Conservation (phyloP, 2,329 filamentous ascomycete species). For the Escovopsis weberi region DNA sequence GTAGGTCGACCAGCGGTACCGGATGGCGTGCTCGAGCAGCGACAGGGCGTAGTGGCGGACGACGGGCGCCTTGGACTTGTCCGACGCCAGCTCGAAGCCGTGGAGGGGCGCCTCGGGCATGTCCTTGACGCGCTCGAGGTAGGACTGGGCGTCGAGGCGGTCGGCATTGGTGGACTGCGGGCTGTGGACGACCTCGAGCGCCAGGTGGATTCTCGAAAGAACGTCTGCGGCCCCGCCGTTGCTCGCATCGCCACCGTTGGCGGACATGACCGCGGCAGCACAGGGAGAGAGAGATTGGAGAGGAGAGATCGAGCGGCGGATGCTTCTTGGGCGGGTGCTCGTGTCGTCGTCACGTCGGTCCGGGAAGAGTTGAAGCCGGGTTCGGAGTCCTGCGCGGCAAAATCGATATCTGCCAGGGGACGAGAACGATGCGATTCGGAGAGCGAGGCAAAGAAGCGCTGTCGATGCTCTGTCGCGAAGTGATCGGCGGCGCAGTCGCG, state of each 20-base stretch:
- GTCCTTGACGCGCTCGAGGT: conserved; percentile 74
- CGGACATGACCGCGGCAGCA: conserved; percentile 16
- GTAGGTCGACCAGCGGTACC: conserved; percentile 69
- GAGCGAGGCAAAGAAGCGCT: too few relatives aligned
- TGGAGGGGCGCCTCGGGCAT: conserved; percentile 67
- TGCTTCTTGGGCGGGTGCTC: too few relatives aligned
- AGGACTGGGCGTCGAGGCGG: conserved; percentile 69
- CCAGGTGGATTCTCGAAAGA: conserved; percentile 61
- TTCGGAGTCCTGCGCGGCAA: conserved; percentile 3
- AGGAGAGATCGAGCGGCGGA: conserved; percentile 1
- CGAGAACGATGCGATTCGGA: too few relatives aligned
- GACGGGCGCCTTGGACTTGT: conserved; percentile 59
- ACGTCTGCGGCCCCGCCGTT: conserved; percentile 28
- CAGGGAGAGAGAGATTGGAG: neutral
- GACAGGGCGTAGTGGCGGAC: conserved; percentile 91
- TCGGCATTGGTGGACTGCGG: conserved; percentile 66
- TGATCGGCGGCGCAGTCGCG: too few relatives aligned
- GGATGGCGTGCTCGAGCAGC: conserved; percentile 77
- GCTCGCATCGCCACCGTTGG: conserved; percentile 21
- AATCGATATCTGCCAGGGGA: conserved; percentile 1
- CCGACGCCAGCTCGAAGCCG: conserved; percentile 69
- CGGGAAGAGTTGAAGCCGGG: conserved; percentile 4
- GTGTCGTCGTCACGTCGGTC: conserved; percentile 1
- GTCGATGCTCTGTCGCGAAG: too few relatives aligned
- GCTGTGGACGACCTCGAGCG: conserved; percentile 77